These are phyloP conservation scores for Saccharomyces pastorianus DNA, from an alignment of 1,139 yeast genomes.

Conservation along the genomic window DNA sequence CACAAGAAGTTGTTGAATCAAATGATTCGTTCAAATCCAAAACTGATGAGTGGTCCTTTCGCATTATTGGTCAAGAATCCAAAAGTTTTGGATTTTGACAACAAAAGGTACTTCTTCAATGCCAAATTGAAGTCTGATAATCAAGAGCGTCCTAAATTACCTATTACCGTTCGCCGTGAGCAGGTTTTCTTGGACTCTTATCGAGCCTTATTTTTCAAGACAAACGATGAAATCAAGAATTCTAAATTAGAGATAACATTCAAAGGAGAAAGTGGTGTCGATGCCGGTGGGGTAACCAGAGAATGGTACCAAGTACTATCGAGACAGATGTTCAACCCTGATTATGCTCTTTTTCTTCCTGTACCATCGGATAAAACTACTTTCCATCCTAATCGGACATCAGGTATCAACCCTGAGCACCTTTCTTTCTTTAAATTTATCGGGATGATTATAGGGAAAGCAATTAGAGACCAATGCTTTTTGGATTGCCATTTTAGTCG, in stretches of 20 bases:
- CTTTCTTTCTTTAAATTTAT: slow-evolving; percentile 86
- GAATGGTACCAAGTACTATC: slow-evolving; percentile 97
- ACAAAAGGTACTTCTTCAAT: slow-evolving; percentile 80
- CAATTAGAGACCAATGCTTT: slow-evolving; percentile 78
- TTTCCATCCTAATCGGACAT: slow-evolving; percentile 90
- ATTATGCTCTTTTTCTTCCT: slow-evolving; percentile 86
- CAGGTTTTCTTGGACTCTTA: slow-evolving; percentile 90
- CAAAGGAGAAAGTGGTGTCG: slow-evolving; percentile 92
- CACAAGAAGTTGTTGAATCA: slow-evolving; percentile 85
- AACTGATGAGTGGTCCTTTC: slow-evolving; percentile 94
- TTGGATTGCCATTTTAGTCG: slow-evolving; percentile 93
- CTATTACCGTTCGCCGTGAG: slow-evolving; percentile 72
- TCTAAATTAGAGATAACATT: slow-evolving; percentile 73
- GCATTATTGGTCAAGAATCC: slow-evolving; percentile 85
- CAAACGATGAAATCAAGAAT: slow-evolving; percentile 65
- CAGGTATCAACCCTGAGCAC: slow-evolving; percentile 91
- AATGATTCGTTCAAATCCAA: slow-evolving; percentile 87
- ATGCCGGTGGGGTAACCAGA: slow-evolving; percentile 96
- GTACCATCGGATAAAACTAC: slow-evolving; percentile 90
- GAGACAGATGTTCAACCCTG: slow-evolving; percentile 94
- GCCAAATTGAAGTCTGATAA: slow-evolving; percentile 51
- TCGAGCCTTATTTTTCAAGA: slow-evolving; percentile 72
- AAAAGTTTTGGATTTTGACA: slow-evolving; percentile 86
- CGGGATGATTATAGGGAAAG: slow-evolving; percentile 91
- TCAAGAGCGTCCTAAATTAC: slow-evolving; percentile 42